Evolutionary conservation across 345 rosid species (phyloP), one percentile per base, ranked within the genome.

Genomic region (Euclidium syriacum): DNA sequence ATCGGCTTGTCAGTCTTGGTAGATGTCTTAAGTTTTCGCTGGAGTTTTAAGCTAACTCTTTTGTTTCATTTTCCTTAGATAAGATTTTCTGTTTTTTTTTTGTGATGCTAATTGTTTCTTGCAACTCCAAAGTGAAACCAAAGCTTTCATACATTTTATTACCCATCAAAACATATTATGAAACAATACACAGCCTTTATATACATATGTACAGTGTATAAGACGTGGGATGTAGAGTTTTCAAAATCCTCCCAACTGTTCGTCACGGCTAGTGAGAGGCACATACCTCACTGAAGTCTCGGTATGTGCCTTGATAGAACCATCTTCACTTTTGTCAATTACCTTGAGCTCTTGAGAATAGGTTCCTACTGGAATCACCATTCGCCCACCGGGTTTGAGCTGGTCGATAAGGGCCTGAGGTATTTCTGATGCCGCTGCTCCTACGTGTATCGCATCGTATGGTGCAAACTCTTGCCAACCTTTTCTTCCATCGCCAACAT

Each of bases 301-400:
- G 0, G 73, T 79, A 38, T 73, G 74, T 16, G 79, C 51, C 22
- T 78, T 83, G 30, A 86, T 20, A 18, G 97, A 83, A 43, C 99
- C 99, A 69, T 88, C 97, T 70, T 71, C 65, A n/a, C 30, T 71
- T 72, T 95, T 95, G 46, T 86, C 87, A 12, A 95, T 65, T 20
- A 95, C 94, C 75, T 85, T 79, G 64, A 95, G 60, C 64, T 87
- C 95, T 67, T 95, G 99, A 39, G 80, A 81, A 39, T 84, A 74
- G 4, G 86, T 80, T 34, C 97, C 99, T 9, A 90, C 94, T 0
- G 99, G 99, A 50, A 95, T 95, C 57, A 95, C 99, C 97, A 95
- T 84, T 70, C 95, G 74, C 14, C 99, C 99, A 20, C 99, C 97
- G 0, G 97, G 95, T 72, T 95, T 95, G 67, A 95, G 73, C 75